These are phyloP conservation scores for Bisporella sp. DNA, from an alignment of 2,329 filamentous ascomycete species.

Conservation along the genomic window DNA sequence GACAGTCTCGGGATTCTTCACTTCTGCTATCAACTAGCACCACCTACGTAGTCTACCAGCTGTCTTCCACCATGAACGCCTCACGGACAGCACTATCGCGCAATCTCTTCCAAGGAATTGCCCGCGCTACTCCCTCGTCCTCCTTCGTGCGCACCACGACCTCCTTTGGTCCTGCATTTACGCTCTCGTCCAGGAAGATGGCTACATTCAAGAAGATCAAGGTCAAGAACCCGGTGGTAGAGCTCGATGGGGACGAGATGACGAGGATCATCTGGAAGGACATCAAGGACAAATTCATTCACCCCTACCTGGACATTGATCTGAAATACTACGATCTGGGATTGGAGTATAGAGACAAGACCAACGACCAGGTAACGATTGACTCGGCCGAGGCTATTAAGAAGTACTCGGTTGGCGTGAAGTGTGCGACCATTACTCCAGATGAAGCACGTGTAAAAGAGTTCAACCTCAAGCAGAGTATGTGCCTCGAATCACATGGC, in stretches of 20 bases:
- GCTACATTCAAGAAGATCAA: constrained; percentile 77
- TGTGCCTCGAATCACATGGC: constrained; percentile 26
- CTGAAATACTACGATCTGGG: constrained; percentile 98
- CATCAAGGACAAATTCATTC: constrained; percentile 99
- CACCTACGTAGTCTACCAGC: neutral
- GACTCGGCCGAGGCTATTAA: constrained; percentile 97
- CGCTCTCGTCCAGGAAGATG: constrained; percentile 41
- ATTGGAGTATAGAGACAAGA: constrained; percentile 90
- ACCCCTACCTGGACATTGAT: constrained; percentile 92
- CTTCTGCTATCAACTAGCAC: neutral
- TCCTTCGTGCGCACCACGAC: neutral
- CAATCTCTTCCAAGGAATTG: constrained; percentile 3
- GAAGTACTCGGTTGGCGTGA: constrained; percentile 98
- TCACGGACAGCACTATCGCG: constrained; percentile 8
- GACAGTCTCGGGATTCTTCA: neutral
- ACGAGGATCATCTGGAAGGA: constrained; percentile 98
- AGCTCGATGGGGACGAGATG: constrained; percentile 95
- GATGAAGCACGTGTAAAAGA: constrained; percentile 95
- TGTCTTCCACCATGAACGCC: constrained; percentile 9
- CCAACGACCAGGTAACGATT: constrained; percentile 90
- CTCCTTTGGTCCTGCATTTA: constrained; percentile 16
- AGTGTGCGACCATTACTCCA: constrained; percentile 98
- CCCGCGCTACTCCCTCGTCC: neutral
- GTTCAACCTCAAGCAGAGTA: constrained; percentile 98
- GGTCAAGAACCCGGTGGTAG: constrained; percentile 98